phyloP scores from a whole-genome alignment of 768 basidiomycete species.

The Thelephora aurantiotincta region DNA sequence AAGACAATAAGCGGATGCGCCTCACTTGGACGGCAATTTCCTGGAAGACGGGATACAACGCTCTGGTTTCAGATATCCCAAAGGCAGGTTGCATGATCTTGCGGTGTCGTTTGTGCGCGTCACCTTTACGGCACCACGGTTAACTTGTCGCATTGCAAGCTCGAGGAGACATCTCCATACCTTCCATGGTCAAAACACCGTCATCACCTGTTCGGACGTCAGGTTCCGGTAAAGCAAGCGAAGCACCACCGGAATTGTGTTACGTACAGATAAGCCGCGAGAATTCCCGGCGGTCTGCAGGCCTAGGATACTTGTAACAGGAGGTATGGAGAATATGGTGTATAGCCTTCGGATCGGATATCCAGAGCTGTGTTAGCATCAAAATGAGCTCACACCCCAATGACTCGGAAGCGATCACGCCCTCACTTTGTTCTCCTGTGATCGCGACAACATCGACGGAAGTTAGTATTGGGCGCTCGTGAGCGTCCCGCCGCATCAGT shows the following conservation, averaged over 20 bases:
- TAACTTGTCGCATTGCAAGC: neutral
- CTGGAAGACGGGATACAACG: conserved; percentile 11
- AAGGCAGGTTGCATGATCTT: conserved; percentile 24
- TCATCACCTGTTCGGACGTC: conserved; percentile 23
- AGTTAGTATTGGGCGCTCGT: neutral
- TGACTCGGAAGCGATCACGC: too few relatives aligned
- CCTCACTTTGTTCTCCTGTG: too few relatives aligned
- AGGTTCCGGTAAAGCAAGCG: too few relatives aligned
- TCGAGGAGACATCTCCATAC: conserved; percentile 12
- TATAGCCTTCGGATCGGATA: conserved; percentile 43
- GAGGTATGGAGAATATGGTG: conserved; percentile 43
- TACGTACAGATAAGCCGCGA: conserved; percentile 23
- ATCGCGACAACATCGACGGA: neutral
- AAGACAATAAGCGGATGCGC: neutral
- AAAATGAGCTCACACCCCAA: neutral
- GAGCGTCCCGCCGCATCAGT: neutral
- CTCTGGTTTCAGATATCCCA: conserved; percentile 27
- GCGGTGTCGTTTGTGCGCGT: conserved; percentile 16
- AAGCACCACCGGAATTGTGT: neutral
- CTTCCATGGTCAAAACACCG: conserved; percentile 40
- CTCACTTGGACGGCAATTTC: conserved; percentile 12
- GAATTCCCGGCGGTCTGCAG: conserved; percentile 34
- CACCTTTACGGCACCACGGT: conserved; percentile 5
- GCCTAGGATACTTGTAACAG: conserved; percentile 41
- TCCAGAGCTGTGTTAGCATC: conserved; percentile 17